Percentiles rank a stretch among this genome's conserved stretches.
Evolutionary conservation across 306 rosid genomes (phyloP).

Genomic region (Herpetospermum pedunculosum): DNA sequence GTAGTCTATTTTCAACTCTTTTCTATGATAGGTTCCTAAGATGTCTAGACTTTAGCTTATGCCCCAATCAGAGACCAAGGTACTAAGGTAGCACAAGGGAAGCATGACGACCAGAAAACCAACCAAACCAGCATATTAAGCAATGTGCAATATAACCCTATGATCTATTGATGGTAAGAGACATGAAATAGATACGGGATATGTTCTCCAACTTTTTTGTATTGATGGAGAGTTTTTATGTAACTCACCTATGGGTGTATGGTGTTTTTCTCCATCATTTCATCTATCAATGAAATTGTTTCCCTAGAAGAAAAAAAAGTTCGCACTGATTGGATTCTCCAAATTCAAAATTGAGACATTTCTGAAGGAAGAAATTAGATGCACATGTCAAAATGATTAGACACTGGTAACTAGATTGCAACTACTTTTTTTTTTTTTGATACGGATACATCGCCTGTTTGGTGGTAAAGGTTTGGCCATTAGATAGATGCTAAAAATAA

Average conservation of each 20-base stretch:
- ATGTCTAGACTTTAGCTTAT: not conserved
- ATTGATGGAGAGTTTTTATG: too few relatives aligned
- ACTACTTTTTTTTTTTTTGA: not conserved
- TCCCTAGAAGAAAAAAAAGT: too few relatives aligned
- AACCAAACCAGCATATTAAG: not conserved
- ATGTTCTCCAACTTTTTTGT: too few relatives aligned
- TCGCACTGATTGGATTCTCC: too few relatives aligned
- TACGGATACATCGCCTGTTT: not conserved
- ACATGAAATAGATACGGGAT: too few relatives aligned
- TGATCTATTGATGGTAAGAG: not conserved
- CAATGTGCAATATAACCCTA: not conserved
- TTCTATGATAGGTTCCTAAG: not conserved
- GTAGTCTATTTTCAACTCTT: not conserved
- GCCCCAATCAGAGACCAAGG: not conserved
- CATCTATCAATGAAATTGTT: too few relatives aligned
- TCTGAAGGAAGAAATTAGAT: not conserved
- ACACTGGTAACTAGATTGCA: not conserved
- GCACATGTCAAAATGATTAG: not conserved
- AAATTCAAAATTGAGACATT: not conserved
- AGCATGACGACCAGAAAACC: not conserved
- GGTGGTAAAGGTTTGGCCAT: not conserved
- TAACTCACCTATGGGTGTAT: too few relatives aligned
- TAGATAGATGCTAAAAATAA: not conserved
- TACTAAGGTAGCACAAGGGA: not conserved
- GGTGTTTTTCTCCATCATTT: too few relatives aligned